These are phyloP conservation scores for Tagetes patula DNA, from an alignment of 129 eudicot genomes.

Conservation along the genomic window DNA sequence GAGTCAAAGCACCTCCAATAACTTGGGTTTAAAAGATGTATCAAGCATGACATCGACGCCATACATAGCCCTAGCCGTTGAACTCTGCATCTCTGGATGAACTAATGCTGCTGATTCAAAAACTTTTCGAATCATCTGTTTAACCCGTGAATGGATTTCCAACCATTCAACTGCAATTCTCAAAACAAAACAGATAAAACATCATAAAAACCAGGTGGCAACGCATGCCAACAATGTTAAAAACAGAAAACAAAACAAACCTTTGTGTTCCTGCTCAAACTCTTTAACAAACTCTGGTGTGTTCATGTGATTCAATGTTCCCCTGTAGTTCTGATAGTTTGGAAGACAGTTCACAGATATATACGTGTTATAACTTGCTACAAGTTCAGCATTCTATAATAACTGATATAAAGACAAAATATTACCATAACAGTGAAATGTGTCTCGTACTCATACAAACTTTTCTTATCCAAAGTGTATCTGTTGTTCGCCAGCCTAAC, in stretches of 20 bases:
- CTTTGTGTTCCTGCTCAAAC: slow-evolving; percentile 88
- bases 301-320: slow-evolving; percentile 76
- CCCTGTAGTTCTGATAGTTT: slow-evolving; percentile 76
- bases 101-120: slow-evolving; percentile 89
- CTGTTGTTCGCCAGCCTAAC: slow-evolving; percentile 90
- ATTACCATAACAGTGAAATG: slow-evolving; percentile 99
- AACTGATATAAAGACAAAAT: neutral
- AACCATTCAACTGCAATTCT: slow-evolving; percentile 69
- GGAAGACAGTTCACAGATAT: neutral
- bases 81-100: slow-evolving; percentile 91
- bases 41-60: slow-evolving; percentile 98
- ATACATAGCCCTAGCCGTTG: slow-evolving; percentile 86
- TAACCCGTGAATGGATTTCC: slow-evolving; percentile 75
- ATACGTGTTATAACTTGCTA: neutral
- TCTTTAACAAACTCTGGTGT: slow-evolving; percentile 84
- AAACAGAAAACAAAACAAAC: slow-evolving; percentile 25
- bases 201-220: slow-evolving; percentile 8
- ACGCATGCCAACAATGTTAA: neutral
- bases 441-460: slow-evolving; percentile 86
- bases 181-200: neutral
- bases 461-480: slow-evolving; percentile 74
- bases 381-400: neutral
- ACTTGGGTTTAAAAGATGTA: slow-evolving; percentile 66
- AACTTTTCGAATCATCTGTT: slow-evolving; percentile 70
- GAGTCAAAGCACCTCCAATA: slow-evolving; percentile 66